phyloP scores from a whole-genome alignment of 2,329 filamentous ascomycete species.

The Verticillium albo-atrum region DNA sequence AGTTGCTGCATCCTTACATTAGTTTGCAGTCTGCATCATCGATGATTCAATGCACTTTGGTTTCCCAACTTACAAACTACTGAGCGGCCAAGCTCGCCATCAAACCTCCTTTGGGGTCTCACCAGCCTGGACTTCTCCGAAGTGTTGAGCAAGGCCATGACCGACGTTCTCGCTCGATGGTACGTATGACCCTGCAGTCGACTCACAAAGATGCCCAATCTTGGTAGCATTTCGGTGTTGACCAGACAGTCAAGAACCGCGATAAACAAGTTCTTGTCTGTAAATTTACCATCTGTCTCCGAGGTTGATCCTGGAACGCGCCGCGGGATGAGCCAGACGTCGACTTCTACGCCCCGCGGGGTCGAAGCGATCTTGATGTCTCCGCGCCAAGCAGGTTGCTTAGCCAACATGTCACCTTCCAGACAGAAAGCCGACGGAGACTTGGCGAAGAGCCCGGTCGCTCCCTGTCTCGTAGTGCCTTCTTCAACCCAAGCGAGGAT shows the following conservation, averaged over 20 bases:
- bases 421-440: not conserved
- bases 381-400: not conserved
- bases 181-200: not conserved
- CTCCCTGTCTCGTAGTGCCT: not conserved
- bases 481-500: slow-evolving; percentile 20
- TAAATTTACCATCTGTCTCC: no score
- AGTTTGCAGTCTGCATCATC: no score
- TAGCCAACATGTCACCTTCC: not conserved
- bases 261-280: not conserved
- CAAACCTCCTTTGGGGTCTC: not conserved
- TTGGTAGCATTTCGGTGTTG: not conserved
- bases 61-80: not conserved
- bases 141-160: not conserved
- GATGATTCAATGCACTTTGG: not conserved
- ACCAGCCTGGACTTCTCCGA: not conserved
- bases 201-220: not conserved
- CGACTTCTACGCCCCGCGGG: not conserved
- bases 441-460: not conserved
- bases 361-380: not conserved
- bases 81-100: not conserved
- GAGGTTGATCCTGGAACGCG: not conserved
- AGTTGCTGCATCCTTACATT: no score
- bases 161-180: not conserved
- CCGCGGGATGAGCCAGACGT: not conserved
- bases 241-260: not conserved